These are phyloP conservation scores for Penicillium turbatum DNA, from an alignment of 495 filamentous ascomycete species.

Conservation along the genomic window DNA sequence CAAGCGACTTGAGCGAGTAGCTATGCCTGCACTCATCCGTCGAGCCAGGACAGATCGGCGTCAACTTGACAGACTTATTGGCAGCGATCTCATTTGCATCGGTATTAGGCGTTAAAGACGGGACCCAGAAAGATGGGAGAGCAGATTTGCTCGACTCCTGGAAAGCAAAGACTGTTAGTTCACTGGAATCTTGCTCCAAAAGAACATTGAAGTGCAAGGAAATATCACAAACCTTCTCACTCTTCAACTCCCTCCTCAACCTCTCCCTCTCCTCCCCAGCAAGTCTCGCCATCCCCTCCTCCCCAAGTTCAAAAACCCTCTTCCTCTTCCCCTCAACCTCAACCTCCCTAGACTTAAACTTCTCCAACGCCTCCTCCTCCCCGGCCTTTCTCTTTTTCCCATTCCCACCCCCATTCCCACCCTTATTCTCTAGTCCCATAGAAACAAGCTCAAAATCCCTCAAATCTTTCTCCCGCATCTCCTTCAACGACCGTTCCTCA, in stretches of 20 bases:
- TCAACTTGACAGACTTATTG: constrained; percentile 61
- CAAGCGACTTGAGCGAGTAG: constrained; percentile 78
- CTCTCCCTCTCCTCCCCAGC: constrained; percentile 65
- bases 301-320: constrained; percentile 71
- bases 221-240: constrained; percentile 56
- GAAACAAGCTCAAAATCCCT: constrained; percentile 40
- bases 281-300: constrained; percentile 69
- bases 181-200: too few relatives aligned
- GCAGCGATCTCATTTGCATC: constrained; percentile 46
- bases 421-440: constrained; percentile 38
- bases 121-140: constrained; percentile 94
- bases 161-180: constrained; percentile 11
- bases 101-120: constrained; percentile 68
- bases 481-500: constrained; percentile 34
- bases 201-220: too few relatives aligned
- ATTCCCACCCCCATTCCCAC: not conserved
- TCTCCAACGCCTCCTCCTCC: constrained; percentile 15
- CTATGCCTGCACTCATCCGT: constrained; percentile 63
- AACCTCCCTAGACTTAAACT: constrained; percentile 31
- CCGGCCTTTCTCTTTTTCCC: not conserved
- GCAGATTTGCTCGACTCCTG: constrained; percentile 59
- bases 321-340: constrained; percentile 45
- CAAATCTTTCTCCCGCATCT: constrained; percentile 33
- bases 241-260: constrained; percentile 61
- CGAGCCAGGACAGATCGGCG: constrained; percentile 78